Evolutionary conservation across 768 basidiomycete species (phyloP), one percentile per base, ranked within the genome.

Genomic region (Podaxis pistillaris): DNA sequence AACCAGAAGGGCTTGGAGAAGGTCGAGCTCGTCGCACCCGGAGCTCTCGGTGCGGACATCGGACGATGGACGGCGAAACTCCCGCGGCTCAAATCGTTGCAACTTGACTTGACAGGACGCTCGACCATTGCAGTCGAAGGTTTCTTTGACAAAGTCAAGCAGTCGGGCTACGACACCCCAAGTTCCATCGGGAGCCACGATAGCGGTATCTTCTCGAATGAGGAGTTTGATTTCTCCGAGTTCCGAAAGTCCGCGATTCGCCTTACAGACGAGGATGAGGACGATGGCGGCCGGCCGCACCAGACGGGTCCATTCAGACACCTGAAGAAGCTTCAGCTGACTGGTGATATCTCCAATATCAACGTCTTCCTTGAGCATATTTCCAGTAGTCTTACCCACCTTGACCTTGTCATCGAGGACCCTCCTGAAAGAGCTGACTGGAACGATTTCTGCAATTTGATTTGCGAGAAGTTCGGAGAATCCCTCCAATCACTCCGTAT

Each of bases 391-490:
- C 74, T 92, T 69, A 77, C 79, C n/a, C 81, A 83, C 56, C 79
- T 93, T 58, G 91, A 92, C 54, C 83, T 93, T 41, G 78, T 87
- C 71, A 88, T 93, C 66, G 91, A 93, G 65, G 91, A 93, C 67
- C 89, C 91, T 15, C 89, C 89, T 22, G 86, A 86, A 69, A 81
- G 81, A 62, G 82, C 81, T 7, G 90, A 92, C 68, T 93, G 91
- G 91, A 85, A 84, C 64, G 86, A 91, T 65, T 78, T 92, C 19
- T 89, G 85, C 46, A 74, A 74, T 51, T 69, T 88, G 68, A 79
- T 92, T 56, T 86, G 81, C 66, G 85, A 89, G 65, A 76, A 81
- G 66, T 90, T 91, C 67, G 79, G 81, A 13, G 72, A 79, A 51
- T 82, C 85, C 13, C 75, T 93, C 56, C 82, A 85, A 68, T 81